These are phyloP conservation scores for Massarina eburnea DNA, from an alignment of 2,329 filamentous ascomycete genomes.

Conservation along the genomic window DNA sequence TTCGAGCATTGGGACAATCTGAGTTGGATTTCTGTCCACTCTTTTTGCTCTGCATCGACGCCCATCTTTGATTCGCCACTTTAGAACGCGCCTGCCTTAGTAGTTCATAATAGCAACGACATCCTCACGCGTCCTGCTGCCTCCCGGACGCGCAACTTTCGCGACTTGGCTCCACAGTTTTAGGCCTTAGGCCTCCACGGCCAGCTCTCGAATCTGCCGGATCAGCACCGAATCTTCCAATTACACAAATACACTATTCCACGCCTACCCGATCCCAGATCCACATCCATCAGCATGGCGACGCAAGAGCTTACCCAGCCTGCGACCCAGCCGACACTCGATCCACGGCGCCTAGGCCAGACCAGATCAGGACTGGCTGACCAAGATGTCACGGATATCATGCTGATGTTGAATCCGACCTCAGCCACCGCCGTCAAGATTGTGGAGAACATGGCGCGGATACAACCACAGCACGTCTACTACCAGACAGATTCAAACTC, in stretches of 20 bases:
- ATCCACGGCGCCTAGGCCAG: slow-evolving; percentile 76
- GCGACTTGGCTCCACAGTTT: background rate
- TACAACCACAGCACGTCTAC: slow-evolving; percentile 63
- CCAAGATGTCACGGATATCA: slow-evolving; percentile 81
- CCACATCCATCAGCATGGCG: slow-evolving; percentile 7
- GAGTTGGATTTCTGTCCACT: background rate
- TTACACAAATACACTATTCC: background rate
- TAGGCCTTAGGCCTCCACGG: background rate
- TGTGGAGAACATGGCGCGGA: slow-evolving; percentile 58
- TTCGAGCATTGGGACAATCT: background rate
- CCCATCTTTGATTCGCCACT: background rate
- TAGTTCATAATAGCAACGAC: background rate
- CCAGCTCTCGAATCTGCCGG: background rate
- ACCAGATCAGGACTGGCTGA: slow-evolving; percentile 82
- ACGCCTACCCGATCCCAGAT: background rate
- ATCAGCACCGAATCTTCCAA: background rate
- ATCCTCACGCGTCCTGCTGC: background rate
- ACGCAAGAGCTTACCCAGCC: slow-evolving; percentile 54
- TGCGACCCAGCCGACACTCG: slow-evolving; percentile 77
- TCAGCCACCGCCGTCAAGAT: slow-evolving; percentile 72
- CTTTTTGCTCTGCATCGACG: background rate
- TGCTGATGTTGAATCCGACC: slow-evolving; percentile 83
- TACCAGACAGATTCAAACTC: slow-evolving; percentile 45
- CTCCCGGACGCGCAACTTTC: background rate
- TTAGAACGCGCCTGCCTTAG: background rate